Conservation (phyloP, 495 filamentous ascomycete genomes). For the Pseudevernia furfuracea region DNA sequence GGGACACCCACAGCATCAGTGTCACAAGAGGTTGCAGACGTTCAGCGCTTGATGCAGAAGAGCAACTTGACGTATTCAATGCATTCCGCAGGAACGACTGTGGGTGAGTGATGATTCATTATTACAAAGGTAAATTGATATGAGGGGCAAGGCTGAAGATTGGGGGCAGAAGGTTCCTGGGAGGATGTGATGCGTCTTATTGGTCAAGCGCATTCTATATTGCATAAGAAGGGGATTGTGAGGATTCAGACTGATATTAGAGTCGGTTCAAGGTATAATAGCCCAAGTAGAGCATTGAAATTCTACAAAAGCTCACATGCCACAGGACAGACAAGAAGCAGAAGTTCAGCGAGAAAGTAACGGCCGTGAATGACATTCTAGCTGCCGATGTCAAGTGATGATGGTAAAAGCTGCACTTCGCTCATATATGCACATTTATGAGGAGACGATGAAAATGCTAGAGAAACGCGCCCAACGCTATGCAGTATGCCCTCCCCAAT, state of each 20-base stretch:
- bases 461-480: conserved; percentile 17
- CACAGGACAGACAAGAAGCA: conserved; percentile 62
- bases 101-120: conserved; percentile 55
- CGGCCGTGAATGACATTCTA: conserved; percentile 52
- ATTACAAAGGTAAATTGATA: conserved; percentile 21
- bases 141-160: conserved; percentile 4
- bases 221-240: conserved; percentile 74
- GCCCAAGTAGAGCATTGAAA: conserved; percentile 5
- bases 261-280: conserved; percentile 67
- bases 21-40: conserved; percentile 75
- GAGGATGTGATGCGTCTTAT: conserved; percentile 81
- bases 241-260: conserved; percentile 86
- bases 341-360: conserved; percentile 58
- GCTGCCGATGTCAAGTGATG: conserved; percentile 21
- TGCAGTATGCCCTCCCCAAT: conserved; percentile 10
- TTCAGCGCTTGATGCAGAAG: conserved; percentile 75
- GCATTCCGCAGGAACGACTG: conserved; percentile 87
- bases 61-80: conserved; percentile 75
- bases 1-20: conserved; percentile 79
- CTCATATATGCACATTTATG: neutral
- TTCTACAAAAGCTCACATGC: conserved; percentile 21
- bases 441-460: conserved; percentile 10
- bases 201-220: conserved; percentile 77
- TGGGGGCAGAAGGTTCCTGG: conserved; percentile 74
- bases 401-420: neutral